Base-by-base conservation (phyloP, 2,329 filamentous ascomycete species). In the Fusarium goolgardi region DNA sequence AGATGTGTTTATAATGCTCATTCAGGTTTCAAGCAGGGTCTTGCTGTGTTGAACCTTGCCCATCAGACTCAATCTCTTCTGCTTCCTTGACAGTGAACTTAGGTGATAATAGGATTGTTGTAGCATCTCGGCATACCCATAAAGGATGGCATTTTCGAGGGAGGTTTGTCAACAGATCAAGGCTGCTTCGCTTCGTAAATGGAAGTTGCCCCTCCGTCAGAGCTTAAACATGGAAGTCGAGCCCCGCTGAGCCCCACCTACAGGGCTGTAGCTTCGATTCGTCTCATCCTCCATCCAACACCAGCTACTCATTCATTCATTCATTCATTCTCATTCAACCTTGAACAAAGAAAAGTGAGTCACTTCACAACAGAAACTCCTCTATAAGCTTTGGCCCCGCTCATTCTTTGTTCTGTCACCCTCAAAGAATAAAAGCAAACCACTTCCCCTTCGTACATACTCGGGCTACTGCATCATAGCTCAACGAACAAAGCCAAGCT, bases 391-490 rank as follows among this genome's bases (percentile, higher is more conserved):
- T 27, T 12, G 15, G 7, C 27, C 2, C 27, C 43, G 10, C 5
- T 39, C 2, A 18, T 40, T 51, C 23, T 21, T 40, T 39, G 37
- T 40, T 37, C n/a, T 31, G 12, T 7, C 32, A 21, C 23, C 13
- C 7, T 51, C 13, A 39, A 29, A 21, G n/a, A 51, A 51, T 15
- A 18, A 35, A 29, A 20, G 10, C 32, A 35, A 51, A 11, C 47
- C 10, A 11, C 18, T 20, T 37, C 12, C 21, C 21, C 47, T 16
- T 37, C 34, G 21, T 37, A 20, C 13, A 20, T 27, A n/a, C 47
- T 40, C 21, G 10, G 16, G 16, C 12, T 18, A 54, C 53, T 62
- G 39, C 56, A 60, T 41, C 49, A 49, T 15, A 40, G 23, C 23
- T 37, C 34, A 35, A 39, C 47, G 16, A 15, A 15, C 47, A 50